Conservation (phyloP, 495 filamentous ascomycete species). For the Aspergillus cavernicola region DNA sequence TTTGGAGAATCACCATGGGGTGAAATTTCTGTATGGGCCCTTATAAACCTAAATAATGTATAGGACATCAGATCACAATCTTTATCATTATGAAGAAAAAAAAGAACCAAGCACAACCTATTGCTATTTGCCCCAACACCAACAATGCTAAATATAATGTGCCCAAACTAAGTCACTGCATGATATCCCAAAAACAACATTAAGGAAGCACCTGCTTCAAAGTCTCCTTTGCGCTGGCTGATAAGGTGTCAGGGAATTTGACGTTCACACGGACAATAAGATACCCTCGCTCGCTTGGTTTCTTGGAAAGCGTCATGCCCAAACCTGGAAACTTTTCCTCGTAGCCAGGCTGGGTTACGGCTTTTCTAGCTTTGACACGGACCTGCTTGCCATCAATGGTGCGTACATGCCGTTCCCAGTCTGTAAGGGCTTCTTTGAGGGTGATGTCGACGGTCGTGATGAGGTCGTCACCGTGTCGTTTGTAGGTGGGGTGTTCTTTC, state of each 20-base stretch:
- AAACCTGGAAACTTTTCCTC: conserved; percentile 75
- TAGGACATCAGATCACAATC: background rate
- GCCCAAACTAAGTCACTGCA: background rate
- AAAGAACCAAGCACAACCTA: background rate
- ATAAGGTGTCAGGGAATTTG: conserved; percentile 78
- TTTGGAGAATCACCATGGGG: no score
- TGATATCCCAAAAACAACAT: background rate
- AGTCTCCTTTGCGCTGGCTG: conserved; percentile 67
- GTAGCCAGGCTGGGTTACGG: conserved; percentile 76
- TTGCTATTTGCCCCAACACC: conserved; percentile 26
- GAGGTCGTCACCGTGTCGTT: conserved; percentile 82
- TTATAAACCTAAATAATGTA: background rate
- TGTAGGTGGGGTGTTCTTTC: conserved; percentile 81
- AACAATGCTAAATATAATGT: conserved; percentile 27
- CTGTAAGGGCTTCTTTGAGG: conserved; percentile 95
- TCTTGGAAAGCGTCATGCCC: conserved; percentile 92
- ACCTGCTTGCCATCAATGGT: conserved; percentile 91
- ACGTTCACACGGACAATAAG: conserved; percentile 89
- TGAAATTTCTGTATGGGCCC: no score
- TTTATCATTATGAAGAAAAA: background rate
- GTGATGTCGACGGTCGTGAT: conserved; percentile 70
- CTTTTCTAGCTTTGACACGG: conserved; percentile 54
- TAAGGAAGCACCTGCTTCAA: conserved; percentile 68
- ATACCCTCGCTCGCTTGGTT: conserved; percentile 76
- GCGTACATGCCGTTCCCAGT: conserved; percentile 84